phyloP scores from a whole-genome alignment of 345 rosid species.

The Carallia pectinifolia region DNA sequence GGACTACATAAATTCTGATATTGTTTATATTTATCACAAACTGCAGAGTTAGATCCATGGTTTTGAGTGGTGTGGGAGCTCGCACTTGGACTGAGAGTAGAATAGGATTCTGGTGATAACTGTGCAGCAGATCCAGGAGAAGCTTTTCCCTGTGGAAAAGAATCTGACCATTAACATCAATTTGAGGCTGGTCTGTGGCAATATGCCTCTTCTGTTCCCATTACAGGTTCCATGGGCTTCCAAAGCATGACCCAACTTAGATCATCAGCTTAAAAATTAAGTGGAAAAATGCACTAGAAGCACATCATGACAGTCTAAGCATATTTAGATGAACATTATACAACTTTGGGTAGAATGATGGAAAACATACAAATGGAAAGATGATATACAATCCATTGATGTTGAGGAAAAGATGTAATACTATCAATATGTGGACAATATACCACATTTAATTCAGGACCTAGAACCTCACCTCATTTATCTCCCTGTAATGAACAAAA shows the following conservation, averaged over 20 bases:
- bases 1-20: conserved; percentile 53
- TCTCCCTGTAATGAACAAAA: conserved; percentile 92
- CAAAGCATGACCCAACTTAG: too few relatives aligned
- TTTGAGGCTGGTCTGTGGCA: too few relatives aligned
- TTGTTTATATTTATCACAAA: conserved; percentile 41
- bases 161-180: background rate
- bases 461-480: conserved; percentile 48
- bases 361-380: too few relatives aligned
- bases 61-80: conserved; percentile 43
- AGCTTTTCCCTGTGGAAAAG: conserved; percentile 49
- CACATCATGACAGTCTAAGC: too few relatives aligned
- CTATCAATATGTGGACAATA: background rate
- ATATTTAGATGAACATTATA: too few relatives aligned
- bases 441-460: background rate
- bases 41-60: conserved; percentile 41
- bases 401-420: background rate
- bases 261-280: too few relatives aligned
- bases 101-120: conserved; percentile 43
- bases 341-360: too few relatives aligned
- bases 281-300: too few relatives aligned
- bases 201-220: too few relatives aligned
- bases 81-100: conserved; percentile 41
- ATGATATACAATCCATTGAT: background rate
- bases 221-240: too few relatives aligned
- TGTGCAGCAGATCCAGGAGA: conserved; percentile 42